Evolutionary conservation across 768 basidiomycete species (phyloP), one percentile per base, ranked within the genome.

Genomic region (Mycena belliarum): DNA sequence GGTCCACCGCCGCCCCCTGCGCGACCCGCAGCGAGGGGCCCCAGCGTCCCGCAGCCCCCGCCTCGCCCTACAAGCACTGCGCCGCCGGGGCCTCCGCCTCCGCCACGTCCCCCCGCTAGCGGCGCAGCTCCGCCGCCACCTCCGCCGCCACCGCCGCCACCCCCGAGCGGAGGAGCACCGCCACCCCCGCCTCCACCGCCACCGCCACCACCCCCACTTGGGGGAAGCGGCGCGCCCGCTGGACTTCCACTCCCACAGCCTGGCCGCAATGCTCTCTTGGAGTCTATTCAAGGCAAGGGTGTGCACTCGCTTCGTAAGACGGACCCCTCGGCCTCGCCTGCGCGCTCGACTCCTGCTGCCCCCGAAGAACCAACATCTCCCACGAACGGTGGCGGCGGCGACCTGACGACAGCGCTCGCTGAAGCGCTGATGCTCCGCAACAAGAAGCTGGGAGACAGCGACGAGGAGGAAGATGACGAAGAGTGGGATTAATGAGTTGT

Each of bases 371-470:
- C 75, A 7, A 67, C 67, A 10, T 69, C 70, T 2, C 71, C 67
- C 14, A 73, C 73, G 0, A 91, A 87, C 10, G 88, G 82, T 0
- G 91, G 88, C 12, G 77, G 68, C 15, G 85, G 77, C 0, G 88
- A 95, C 72, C 70, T 96, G 58, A 93, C 94, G 0, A 79, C 84
- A 5, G 91, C 93, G 9, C 75, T 97, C 44, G 95, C 93, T 6
- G 89, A 85, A 47, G 94, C 94, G 1, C 72, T 98, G 60, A 74
- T 87, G 65, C 84, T 88, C 69, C 76, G 95, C 64, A 96, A 91
- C 69, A 93, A 90, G 75, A 88, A 91, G 67, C 75, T 96, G 64
- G 93, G 90, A 2, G 89, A 91, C 63, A 88, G 89, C 21, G 89
- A 89, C 6, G 87, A 87, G 0, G 89, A 89, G 6, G 87, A 87